Evolutionary conservation across 2,329 filamentous ascomycete species (phyloP), one percentile per base, ranked within the genome.

Genomic region (Aspergillus unguis): DNA sequence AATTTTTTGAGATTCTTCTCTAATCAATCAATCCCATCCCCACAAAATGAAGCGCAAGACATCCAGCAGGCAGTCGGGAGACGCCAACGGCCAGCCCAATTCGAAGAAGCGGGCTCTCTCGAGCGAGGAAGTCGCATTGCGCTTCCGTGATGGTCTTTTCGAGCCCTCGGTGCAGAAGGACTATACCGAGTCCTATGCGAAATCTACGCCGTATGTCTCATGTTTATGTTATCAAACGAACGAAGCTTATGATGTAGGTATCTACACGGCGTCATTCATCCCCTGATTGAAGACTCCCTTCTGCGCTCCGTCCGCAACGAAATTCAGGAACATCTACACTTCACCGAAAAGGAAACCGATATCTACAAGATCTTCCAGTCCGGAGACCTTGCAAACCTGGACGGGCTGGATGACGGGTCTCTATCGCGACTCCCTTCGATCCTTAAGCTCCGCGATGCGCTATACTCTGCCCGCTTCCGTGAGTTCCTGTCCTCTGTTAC

Each of bases 291-390:
- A 72, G 87, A 92, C 63, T 72, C 78, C 44, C 85, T 99, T 17
- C 83, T 99, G 43, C 92, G 92, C 65, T 80, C 83, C 50, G 94
- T 99, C 54, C 91, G 94, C 68, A 76, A 82, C 65, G 94, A 99
- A 76, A 92, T 97, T 71, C 86, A 87, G 71, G 81, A 87, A 62
- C 92, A 96, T 68, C 88, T 99, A 61, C 86, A 89, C 61, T 99
- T 99, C 76, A 96, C 94, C 9, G 92, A 92, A 63, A 99, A 99
- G 73, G 94, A 99, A 74, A 99, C 94, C 44, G 94, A 99, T 71
- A 99, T 99, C 64, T 99, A 99, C 82, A 96, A 95, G 75, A 97
- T 99, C 68, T 92, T 96, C 80, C 94, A 99, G 77, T 97, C 92
- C 4, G 94, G 94, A 60, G 94, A 99, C 71, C 82, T 99, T 32